Conservation (phyloP, 495 filamentous ascomycete species). For the Hypoxylon lienhwacheense region DNA sequence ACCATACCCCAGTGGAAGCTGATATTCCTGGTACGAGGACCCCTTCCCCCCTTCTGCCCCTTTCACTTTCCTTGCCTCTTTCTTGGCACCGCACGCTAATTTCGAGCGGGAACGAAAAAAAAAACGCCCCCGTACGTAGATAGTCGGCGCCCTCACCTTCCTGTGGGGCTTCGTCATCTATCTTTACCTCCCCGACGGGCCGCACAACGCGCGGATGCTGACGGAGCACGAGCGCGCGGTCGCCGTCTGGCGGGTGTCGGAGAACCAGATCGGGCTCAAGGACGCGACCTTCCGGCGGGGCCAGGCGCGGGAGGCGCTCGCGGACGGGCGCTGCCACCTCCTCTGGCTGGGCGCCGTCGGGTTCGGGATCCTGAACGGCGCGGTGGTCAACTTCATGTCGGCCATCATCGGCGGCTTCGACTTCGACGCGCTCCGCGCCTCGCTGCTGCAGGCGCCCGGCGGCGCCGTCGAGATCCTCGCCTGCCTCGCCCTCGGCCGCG, state of each 20-base stretch:
- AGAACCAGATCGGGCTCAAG: slow-evolving; percentile 35
- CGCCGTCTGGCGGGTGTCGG: slow-evolving; percentile 35
- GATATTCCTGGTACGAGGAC: slow-evolving; percentile 26
- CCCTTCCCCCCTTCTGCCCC: no score
- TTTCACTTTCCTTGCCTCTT: no score
- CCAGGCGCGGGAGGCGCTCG: slow-evolving; percentile 46
- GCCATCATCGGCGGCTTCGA: slow-evolving; percentile 50
- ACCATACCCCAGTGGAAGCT: slow-evolving; percentile 34
- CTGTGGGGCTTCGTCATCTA: slow-evolving; percentile 44
- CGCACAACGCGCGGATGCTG: slow-evolving; percentile 33
- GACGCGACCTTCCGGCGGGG: slow-evolving; percentile 39
- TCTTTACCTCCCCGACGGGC: slow-evolving; percentile 38
- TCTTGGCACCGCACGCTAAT: background rate
- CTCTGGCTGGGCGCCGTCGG: slow-evolving; percentile 43
- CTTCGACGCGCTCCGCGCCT: slow-evolving; percentile 39
- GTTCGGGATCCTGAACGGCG: slow-evolving; percentile 51
- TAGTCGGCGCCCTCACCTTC: slow-evolving; percentile 54
- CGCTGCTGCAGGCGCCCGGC: slow-evolving; percentile 50
- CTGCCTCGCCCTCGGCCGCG: slow-evolving; percentile 41
- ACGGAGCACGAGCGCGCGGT: slow-evolving; percentile 33
- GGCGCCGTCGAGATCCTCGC: slow-evolving; percentile 48
- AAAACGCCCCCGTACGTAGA: no score
- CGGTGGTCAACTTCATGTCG: slow-evolving; percentile 51
- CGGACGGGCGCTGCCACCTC: slow-evolving; percentile 47
- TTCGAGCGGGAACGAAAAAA: no score